Conservation (phyloP, 306 rosid genomes). For the Pyrus pyrifolia region DNA sequence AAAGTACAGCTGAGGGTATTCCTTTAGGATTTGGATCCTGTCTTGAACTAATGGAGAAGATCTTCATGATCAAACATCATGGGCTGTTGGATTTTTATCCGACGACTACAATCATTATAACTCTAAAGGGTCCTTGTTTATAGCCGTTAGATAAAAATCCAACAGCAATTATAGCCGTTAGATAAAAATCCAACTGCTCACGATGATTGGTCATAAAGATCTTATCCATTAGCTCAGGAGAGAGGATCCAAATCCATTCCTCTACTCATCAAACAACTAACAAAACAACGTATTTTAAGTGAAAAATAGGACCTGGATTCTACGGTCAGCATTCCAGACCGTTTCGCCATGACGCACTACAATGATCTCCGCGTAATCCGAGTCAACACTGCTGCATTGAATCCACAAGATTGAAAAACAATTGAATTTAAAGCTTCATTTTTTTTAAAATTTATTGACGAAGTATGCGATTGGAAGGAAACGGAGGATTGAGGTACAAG, state of each 20-base stretch:
- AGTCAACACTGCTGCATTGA: conserved; percentile 29
- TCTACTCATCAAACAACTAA: not conserved
- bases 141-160: too few species aligned
- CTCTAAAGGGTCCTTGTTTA: too few species aligned
- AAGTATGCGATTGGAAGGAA: not conserved
- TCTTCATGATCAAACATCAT: too few species aligned
- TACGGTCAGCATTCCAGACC: conserved; percentile 68
- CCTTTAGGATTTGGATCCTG: not conserved
- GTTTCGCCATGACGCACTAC: conserved; percentile 94
- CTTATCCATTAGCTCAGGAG: too few species aligned
- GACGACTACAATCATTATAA: too few species aligned
- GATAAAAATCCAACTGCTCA: too few species aligned
- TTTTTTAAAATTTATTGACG: not conserved
- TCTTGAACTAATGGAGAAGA: too few species aligned
- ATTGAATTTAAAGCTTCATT: not conserved
- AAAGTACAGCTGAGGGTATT: too few species aligned
- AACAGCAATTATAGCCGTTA: too few species aligned
- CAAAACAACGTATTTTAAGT: not conserved
- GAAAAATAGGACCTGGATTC: conserved; percentile 60
- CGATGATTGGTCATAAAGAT: too few species aligned
- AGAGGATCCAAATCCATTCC: not conserved
- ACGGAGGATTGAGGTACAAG: not conserved
- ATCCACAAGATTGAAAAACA: not conserved
- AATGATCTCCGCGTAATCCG: conserved; percentile 62
- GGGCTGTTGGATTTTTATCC: too few species aligned